A percentile compares a stretch with the other conserved stretches of the same genome.
Evolutionary conservation across 176 grass and related monocot genomes (phyloP).

Genomic region (Ensete ventricosum): DNA sequence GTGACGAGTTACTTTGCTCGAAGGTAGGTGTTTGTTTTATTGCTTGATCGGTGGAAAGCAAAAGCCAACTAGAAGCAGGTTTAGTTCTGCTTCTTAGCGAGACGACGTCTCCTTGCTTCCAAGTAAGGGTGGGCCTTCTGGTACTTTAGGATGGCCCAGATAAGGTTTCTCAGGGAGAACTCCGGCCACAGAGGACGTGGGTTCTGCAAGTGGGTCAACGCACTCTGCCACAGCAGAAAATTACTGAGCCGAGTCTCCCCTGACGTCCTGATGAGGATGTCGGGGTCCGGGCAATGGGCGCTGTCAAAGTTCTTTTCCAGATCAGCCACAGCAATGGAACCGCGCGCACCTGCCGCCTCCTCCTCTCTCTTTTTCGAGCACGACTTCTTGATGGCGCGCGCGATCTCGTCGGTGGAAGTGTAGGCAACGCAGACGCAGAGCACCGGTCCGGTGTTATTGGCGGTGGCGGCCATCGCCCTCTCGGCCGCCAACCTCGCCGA

Average conservation of each 20-base stretch:
- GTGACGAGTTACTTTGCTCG: no score
- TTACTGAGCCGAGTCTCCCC: slow-evolving; percentile 78
- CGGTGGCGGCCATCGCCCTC: slow-evolving; percentile 49
- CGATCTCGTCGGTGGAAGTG: slow-evolving; percentile 67
- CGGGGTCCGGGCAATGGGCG: slow-evolving; percentile 45
- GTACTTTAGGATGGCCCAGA: slow-evolving; percentile 58
- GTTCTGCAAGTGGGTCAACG: slow-evolving; percentile 60
- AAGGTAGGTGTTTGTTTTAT: no score
- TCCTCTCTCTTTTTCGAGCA: slow-evolving; percentile 30
- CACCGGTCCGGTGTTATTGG: slow-evolving; percentile 49
- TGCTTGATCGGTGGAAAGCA: no score
- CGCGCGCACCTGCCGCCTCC: no score
- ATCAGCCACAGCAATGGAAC: slow-evolving; percentile 36
- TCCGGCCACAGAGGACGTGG: slow-evolving; percentile 61
- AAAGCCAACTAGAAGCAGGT: background rate
- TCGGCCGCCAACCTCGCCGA: slow-evolving; percentile 36
- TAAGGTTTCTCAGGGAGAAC: slow-evolving; percentile 46
- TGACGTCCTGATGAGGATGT: slow-evolving; percentile 69
- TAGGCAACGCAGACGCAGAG: slow-evolving; percentile 76
- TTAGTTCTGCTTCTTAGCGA: slow-evolving; percentile 34
- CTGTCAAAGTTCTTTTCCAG: slow-evolving; percentile 55
- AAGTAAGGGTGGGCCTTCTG: slow-evolving; percentile 45
- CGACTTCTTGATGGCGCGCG: slow-evolving; percentile 36
- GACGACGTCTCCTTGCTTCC: slow-evolving; percentile 29
- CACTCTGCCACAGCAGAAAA: slow-evolving; percentile 76